Evolutionary conservation across 129 eudicot genomes (phyloP), one percentile per base, ranked within the genome.

Genomic region (Lactuca sativa): DNA sequence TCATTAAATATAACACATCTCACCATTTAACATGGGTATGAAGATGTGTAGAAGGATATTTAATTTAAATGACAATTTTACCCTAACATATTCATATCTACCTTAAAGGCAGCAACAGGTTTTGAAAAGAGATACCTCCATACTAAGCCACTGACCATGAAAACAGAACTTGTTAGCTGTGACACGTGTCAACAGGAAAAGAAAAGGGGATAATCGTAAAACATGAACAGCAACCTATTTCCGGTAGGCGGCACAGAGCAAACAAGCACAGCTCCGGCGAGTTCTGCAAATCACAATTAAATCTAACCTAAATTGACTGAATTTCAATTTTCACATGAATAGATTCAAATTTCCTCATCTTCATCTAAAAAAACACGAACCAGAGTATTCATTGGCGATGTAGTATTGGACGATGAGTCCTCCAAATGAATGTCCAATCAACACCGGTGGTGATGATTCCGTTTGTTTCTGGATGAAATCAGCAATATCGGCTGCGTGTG

Each of bases 161-260:
- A 77, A 65, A 59, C 44, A 60, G 33, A 64, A 60, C 25, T 61
- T n/a, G 67, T 81, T 72, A 78, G 71, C 44, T 52, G 17, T 36
- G 38, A 47, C 44, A 76, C 6, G 37, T 58, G 17, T 52, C 40
- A 16, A 48, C 65, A 72, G 41, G 13, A 4, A 70, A 62, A 25
- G 30, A 78, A 54, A 47, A n/a, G 10, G 56, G 54, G 53, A 32
- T 59, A 25, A 25, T 25, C 30, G 30, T 25, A 32, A 73, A 31
- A 33, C 34, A 12, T 60, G 67, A 70, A 58, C 62, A 17, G 37
- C 77, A 90, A 90, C 97, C 97, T 85, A 71, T 90, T 87, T 40
- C 97, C 95, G 2, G 95, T 79, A 64, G 97, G 97, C 44, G 97
- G 97, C 51, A 91, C 97, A 9, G 97, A 91, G 84, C 97, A 91